Percentiles rank a stretch among this genome's conserved stretches.
phyloP scores from a whole-genome alignment of 768 basidiomycete species.

The Lactarius indigo region DNA sequence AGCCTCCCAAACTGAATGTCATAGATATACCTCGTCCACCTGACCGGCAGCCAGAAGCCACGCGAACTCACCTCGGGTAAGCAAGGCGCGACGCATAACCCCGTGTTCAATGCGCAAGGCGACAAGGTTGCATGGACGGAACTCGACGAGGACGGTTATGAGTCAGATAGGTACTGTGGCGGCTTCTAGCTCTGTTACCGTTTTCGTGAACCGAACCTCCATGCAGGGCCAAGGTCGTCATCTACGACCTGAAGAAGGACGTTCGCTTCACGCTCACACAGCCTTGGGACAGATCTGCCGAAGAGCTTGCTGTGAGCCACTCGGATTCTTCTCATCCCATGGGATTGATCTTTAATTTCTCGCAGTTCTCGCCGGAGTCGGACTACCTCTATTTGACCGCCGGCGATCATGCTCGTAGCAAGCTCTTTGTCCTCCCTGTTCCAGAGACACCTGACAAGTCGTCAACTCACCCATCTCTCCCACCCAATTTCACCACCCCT shows the following conservation, averaged over 20 bases:
- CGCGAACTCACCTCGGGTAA: slow-evolving; percentile 75
- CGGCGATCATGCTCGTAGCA: slow-evolving; percentile 74
- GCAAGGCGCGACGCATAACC: slow-evolving; percentile 79
- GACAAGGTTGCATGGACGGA: slow-evolving; percentile 85
- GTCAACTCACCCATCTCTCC: slow-evolving; percentile 47
- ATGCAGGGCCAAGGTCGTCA: slow-evolving; percentile 66
- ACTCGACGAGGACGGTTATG: slow-evolving; percentile 83
- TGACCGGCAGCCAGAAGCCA: slow-evolving; percentile 48
- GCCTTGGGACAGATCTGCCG: slow-evolving; percentile 81
- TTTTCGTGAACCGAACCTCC: background rate
- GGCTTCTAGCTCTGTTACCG: background rate
- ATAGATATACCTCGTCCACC: slow-evolving; percentile 68
- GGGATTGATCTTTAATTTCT: background rate
- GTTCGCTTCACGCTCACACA: slow-evolving; percentile 73
- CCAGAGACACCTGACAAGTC: slow-evolving; percentile 57
- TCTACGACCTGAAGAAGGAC: slow-evolving; percentile 69
- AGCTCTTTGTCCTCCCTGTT: slow-evolving; percentile 66
- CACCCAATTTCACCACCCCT: slow-evolving; percentile 48
- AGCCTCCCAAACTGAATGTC: slow-evolving; percentile 2
- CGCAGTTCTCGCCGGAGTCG: slow-evolving; percentile 72
- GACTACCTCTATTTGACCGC: slow-evolving; percentile 67
- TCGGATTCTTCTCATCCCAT: background rate
- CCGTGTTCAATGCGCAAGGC: slow-evolving; percentile 63
- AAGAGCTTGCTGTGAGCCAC: slow-evolving; percentile 49
- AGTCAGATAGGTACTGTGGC: slow-evolving; percentile 65